Conservation (phyloP, 2,329 filamentous ascomycete species). For the Colletotrichum sp. region DNA sequence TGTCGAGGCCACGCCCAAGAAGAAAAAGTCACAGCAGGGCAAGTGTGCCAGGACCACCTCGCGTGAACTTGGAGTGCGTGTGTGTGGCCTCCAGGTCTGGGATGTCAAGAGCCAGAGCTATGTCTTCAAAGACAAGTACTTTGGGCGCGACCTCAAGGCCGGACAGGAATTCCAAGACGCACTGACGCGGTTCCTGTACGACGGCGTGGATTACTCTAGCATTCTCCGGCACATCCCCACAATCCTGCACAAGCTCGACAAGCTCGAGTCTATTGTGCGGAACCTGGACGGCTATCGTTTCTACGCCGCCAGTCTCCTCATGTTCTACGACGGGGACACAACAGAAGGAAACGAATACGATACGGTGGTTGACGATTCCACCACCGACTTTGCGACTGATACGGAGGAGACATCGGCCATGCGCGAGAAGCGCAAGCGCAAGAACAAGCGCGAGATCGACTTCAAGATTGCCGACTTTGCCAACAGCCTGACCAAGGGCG, state of each 20-base stretch:
- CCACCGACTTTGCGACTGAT: slow-evolving; percentile 63
- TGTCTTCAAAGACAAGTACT: slow-evolving; percentile 98
- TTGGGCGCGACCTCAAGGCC: slow-evolving; percentile 85
- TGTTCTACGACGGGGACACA: slow-evolving; percentile 92
- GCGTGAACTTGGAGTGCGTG: slow-evolving; percentile 85
- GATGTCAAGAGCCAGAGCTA: slow-evolving; percentile 84
- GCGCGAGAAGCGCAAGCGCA: slow-evolving; percentile 47
- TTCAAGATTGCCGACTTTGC: slow-evolving; percentile 99
- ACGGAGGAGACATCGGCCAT: slow-evolving; percentile 54
- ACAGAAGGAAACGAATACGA: slow-evolving; percentile 54
- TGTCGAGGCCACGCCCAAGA: slow-evolving; percentile 88
- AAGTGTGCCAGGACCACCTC: slow-evolving; percentile 96
- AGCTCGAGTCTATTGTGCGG: slow-evolving; percentile 83
- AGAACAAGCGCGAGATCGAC: slow-evolving; percentile 71
- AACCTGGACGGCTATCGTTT: slow-evolving; percentile 86
- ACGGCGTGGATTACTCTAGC: slow-evolving; percentile 81
- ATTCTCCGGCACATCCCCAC: slow-evolving; percentile 87
- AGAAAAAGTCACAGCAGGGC: slow-evolving; percentile 88
- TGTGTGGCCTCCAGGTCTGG: slow-evolving; percentile 97
- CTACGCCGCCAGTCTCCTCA: slow-evolving; percentile 91
- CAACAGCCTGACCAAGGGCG: slow-evolving; percentile 92
- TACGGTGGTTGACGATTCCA: slow-evolving; percentile 59
- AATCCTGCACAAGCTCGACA: slow-evolving; percentile 82
- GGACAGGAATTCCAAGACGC: slow-evolving; percentile 89
- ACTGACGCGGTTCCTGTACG: slow-evolving; percentile 87